phyloP scores from a whole-genome alignment of 2,329 filamentous ascomycete genomes.

The Verticillium alfalfae region DNA sequence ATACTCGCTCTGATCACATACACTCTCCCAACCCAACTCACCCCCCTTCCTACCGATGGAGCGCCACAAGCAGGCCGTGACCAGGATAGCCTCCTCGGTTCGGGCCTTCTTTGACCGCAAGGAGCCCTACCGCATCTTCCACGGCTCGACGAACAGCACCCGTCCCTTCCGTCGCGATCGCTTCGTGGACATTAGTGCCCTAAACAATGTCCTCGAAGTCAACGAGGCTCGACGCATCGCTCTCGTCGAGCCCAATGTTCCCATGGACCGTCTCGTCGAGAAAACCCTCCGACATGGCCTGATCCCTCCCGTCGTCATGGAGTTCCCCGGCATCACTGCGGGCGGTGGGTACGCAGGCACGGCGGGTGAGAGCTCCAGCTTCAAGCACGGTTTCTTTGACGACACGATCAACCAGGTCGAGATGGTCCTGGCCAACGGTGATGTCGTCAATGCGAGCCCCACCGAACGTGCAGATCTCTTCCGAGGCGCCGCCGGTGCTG shows the following conservation, averaged over 20 bases:
- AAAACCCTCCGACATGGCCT: constrained; percentile 59
- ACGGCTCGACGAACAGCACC: constrained; percentile 74
- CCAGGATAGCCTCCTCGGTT: constrained; percentile 40
- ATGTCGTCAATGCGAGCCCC: constrained; percentile 45
- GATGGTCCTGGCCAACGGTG: constrained; percentile 64
- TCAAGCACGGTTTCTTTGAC: constrained; percentile 68
- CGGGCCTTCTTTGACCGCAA: constrained; percentile 39
- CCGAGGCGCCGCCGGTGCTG: constrained; percentile 57
- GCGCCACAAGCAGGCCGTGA: constrained; percentile 42
- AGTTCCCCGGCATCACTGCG: constrained; percentile 70
- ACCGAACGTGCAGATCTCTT: constrained; percentile 51
- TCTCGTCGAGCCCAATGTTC: constrained; percentile 69
- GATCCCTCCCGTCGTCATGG: constrained; percentile 68
- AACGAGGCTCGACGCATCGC: constrained; percentile 50
- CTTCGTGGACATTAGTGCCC: constrained; percentile 59
- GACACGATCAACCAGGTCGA: constrained; percentile 58
- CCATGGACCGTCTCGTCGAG: constrained; percentile 67
- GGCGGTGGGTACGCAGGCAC: constrained; percentile 68
- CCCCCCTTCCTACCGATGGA: constrained; percentile 31
- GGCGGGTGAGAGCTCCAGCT: constrained; percentile 64
- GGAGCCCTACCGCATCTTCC: constrained; percentile 66
- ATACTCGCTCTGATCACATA: background rate
- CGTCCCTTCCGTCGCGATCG: constrained; percentile 40
- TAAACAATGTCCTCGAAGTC: constrained; percentile 60
- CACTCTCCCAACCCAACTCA: background rate